Evolutionary conservation across 2,329 filamentous ascomycete genomes (phyloP), one percentile per base, ranked within the genome.

Genomic region (Ceratocystis albifundus): DNA sequence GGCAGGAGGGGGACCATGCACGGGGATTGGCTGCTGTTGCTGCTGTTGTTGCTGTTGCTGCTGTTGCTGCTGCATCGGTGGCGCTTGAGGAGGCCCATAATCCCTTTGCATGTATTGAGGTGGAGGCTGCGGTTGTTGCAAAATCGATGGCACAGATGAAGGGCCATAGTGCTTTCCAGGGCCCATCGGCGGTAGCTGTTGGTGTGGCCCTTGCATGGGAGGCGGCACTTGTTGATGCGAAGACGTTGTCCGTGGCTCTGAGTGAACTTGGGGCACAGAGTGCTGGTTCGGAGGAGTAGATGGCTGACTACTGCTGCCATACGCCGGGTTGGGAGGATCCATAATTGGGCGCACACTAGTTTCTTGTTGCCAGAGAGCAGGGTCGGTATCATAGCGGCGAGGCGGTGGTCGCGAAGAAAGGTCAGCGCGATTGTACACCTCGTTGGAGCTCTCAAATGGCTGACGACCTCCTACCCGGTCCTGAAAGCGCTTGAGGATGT

Each of bases 401-500:
- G 78, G 84, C 68, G 79, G 78, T 41, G 79, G 82, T 64, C 79
- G 78, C 64, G 74, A 80, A 72, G 80, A 76, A 76, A 88, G 80
- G 75, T 84, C 82, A 74, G 80, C 80, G 75, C 81, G 78, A 75
- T 80, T 77, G 73, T 80, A 77, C 74, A 81, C 77, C 73, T 85
- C 80, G 74, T 80, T 77, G 72, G 81, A 77, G 76, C 85, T 83
- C 75, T 79, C 77, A 77, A 83, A 78, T 20, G 66, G 65, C 79
- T 88, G 76, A 77, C 85, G 77, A 55, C 80, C 77, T 5, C 80
- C 79, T 66, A 77, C 76, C 69, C 94, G 87, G 72, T 96, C 90
- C 62, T 91, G 91, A 76, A 95, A 96, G 66, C 90, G 86, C 74
- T 93, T 96, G 64, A 99, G 81, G 65, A 99, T 97, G 72, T 99